A percentile compares a stretch with the other conserved stretches of the same genome.
phyloP scores from a whole-genome alignment of 257 asterid genomes.

The Cruciata laevipes region DNA sequence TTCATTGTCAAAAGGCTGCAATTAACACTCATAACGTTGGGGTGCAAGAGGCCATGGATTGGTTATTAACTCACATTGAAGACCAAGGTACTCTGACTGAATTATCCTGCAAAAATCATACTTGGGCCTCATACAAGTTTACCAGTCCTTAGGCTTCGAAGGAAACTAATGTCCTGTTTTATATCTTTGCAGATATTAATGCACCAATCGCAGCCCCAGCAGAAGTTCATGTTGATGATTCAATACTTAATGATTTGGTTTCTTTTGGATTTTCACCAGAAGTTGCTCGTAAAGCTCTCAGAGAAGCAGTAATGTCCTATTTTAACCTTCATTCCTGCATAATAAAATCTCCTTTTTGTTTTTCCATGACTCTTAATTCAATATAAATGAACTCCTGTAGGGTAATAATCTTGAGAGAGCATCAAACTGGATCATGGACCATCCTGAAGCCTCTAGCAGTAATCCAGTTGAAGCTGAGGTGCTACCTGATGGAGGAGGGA shows the following conservation, averaged over 20 bases:
- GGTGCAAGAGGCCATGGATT: constrained; percentile 79
- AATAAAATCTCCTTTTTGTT: background rate
- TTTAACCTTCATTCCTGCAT: background rate
- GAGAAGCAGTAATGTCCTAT: constrained; percentile 57
- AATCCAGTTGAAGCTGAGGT: constrained; percentile 43
- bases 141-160: constrained; percentile 6
- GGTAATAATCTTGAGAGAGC: constrained; percentile 90
- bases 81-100: constrained; percentile 61
- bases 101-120: background rate
- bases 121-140: background rate
- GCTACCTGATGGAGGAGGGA: constrained; percentile 92
- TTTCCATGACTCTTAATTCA: background rate
- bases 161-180: constrained; percentile 11
- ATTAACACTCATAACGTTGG: constrained; percentile 75
- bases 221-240: constrained; percentile 55
- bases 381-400: constrained; percentile 30
- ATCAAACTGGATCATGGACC: constrained; percentile 81
- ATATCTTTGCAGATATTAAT: constrained; percentile 50
- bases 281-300: constrained; percentile 70
- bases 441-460: constrained; percentile 49
- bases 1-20: constrained; percentile 91
- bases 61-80: constrained; percentile 81
- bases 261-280: constrained; percentile 88
- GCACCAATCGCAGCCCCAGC: constrained; percentile 41
- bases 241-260: constrained; percentile 60